These are phyloP conservation scores for Pseudevernia furfuracea DNA, from an alignment of 495 filamentous ascomycete genomes.

Conservation along the genomic window DNA sequence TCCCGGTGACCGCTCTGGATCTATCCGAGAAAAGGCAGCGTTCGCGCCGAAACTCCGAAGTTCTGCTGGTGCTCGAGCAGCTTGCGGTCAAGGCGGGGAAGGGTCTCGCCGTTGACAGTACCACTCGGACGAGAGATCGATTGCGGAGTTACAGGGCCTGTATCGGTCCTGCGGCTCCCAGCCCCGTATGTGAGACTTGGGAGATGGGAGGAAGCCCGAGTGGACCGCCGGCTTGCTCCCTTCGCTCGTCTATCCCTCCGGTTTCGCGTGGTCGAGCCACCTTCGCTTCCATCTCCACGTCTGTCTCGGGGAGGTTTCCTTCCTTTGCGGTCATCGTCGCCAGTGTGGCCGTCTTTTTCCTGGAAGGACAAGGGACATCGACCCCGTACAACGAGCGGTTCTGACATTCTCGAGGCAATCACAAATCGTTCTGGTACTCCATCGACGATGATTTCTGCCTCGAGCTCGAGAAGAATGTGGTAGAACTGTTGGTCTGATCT, in stretches of 20 bases:
- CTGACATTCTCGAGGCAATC: conserved; percentile 69
- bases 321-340: not conserved
- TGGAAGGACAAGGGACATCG: conserved; percentile 75
- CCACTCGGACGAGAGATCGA: not conserved
- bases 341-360: conserved; percentile 41
- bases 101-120: not conserved
- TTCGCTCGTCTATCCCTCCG: not conserved
- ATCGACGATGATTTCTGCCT: conserved; percentile 56
- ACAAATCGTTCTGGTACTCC: conserved; percentile 54
- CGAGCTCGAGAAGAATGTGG: conserved; percentile 83
- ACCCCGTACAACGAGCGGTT: conserved; percentile 87
- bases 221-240: not conserved
- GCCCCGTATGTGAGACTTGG: not conserved
- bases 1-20: not conserved
- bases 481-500: conserved; percentile 91
- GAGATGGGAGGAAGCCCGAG: not conserved
- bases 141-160: not conserved
- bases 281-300: not conserved
- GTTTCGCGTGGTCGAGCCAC: not conserved
- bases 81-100: not conserved
- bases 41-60: not conserved
- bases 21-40: not conserved
- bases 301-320: not conserved
- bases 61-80: not conserved
- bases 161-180: not conserved